A percentile compares a stretch with the other conserved stretches of the same genome.
Conservation (phyloP, 768 basidiomycete genomes). For the Boletus rubropictus region DNA sequence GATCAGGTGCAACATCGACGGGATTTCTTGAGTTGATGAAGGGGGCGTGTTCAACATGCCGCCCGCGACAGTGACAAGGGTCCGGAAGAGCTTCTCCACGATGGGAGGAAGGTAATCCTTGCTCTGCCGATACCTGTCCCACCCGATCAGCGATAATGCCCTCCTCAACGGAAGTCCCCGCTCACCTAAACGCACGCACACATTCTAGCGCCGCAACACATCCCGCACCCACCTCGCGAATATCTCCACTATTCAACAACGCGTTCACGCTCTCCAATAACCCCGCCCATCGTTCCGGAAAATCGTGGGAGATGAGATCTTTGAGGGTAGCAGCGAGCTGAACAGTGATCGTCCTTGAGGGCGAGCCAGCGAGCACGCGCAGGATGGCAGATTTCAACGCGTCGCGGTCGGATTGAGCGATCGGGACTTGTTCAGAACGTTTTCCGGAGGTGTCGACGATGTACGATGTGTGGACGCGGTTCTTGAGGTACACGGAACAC, state of each 20-base stretch:
- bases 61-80: constrained; percentile 66
- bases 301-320: constrained; percentile 69
- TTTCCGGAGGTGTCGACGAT: constrained; percentile 38
- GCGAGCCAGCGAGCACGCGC: constrained; percentile 61
- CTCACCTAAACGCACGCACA: constrained; percentile 50
- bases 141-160: constrained; percentile 34
- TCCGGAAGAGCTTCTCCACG: constrained; percentile 63
- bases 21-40: constrained; percentile 60
- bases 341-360: constrained; percentile 61
- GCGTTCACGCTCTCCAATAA: constrained; percentile 63
- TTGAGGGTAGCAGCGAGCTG: constrained; percentile 75
- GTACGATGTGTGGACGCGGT: constrained; percentile 72
- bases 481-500: constrained; percentile 85
- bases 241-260: constrained; percentile 56
- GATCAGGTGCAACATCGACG: constrained; percentile 79
- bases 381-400: constrained; percentile 67
- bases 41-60: constrained; percentile 63
- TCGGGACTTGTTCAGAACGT: constrained; percentile 57
- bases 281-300: constrained; percentile 69
- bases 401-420: constrained; percentile 63
- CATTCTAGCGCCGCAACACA: constrained; percentile 74
- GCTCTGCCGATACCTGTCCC: constrained; percentile 62
- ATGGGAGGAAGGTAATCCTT: constrained; percentile 54
- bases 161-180: background rate
- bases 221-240: constrained; percentile 75